These are phyloP conservation scores for Brachypodium distachyon DNA, from an alignment of 202 grass and related monocot species.

Conservation along the genomic window DNA sequence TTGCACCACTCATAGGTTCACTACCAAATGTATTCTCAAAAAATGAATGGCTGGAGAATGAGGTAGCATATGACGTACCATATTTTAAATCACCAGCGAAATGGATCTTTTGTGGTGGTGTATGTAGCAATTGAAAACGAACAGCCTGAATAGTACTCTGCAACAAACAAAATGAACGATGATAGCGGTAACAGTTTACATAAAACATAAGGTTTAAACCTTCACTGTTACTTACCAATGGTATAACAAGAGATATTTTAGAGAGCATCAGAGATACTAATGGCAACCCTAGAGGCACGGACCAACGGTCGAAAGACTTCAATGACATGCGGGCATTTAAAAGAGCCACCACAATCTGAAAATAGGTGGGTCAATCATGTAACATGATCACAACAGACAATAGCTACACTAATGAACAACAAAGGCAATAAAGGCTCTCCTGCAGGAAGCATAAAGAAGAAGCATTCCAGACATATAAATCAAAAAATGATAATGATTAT, in stretches of 20 bases:
- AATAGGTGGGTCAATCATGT: constrained; percentile 4
- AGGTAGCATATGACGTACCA: constrained; percentile 22
- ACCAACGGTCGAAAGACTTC: constrained; percentile 82
- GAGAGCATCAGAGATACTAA: constrained; percentile 81
- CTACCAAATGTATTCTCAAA: constrained; percentile 9
- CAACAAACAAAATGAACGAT: constrained; percentile 28
- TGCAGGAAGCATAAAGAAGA: background rate
- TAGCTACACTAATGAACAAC: background rate
- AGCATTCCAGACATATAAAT: background rate
- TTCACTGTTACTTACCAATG: constrained; percentile 47
- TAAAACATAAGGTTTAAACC: constrained; percentile 1
- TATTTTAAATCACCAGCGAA: constrained; percentile 93
- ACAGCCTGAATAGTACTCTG: constrained; percentile 79
- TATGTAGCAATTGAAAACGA: constrained; percentile 68
- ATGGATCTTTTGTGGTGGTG: constrained; percentile 63
- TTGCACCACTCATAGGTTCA: background rate
- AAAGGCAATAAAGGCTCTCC: background rate
- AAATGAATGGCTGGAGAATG: background rate
- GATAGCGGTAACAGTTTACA: background rate
- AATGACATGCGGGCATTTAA: constrained; percentile 81
- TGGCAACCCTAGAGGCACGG: constrained; percentile 39
- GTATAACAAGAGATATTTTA: constrained; percentile 65
- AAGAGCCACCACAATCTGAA: constrained; percentile 70
- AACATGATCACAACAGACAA: background rate
- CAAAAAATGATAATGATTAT: background rate